Percentiles rank a stretch among this genome's conserved stretches.
Evolutionary conservation across 768 basidiomycete species (phyloP).

Genomic region (Galerina sulciceps): DNA sequence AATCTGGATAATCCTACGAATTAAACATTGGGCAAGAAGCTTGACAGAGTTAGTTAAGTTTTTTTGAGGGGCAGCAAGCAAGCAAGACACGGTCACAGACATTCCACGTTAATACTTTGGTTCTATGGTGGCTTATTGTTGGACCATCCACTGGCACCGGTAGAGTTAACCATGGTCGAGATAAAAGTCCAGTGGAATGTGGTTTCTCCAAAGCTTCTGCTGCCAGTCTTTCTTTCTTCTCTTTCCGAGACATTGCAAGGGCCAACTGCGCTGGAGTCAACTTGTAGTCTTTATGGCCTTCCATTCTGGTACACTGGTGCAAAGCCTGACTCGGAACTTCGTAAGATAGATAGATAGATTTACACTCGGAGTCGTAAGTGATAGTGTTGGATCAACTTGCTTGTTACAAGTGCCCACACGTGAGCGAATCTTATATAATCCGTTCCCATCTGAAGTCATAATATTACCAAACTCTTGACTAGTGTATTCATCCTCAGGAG

Average conservation of each 20-base stretch:
- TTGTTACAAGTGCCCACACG: no score
- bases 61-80: neutral
- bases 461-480: no score
- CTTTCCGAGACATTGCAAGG: constrained; percentile 54
- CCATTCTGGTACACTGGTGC: neutral
- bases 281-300: constrained; percentile 5
- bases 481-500: no score
- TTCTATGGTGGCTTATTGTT: constrained; percentile 26
- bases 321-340: no score
- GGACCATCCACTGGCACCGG: constrained; percentile 8
- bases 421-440: no score
- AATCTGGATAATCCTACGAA: constrained; percentile 54
- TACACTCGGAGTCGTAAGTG: no score
- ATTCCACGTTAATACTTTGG: constrained; percentile 84
- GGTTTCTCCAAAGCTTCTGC: constrained; percentile 21
- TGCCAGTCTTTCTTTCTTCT: constrained; percentile 40
- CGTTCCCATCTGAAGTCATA: no score
- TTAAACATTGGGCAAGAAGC: constrained; percentile 79
- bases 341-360: no score
- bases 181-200: constrained; percentile 22
- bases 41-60: constrained; percentile 30
- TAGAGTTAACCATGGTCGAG: constrained; percentile 46
- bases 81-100: constrained; percentile 49
- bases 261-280: constrained; percentile 63
- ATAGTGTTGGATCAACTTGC: no score